Percentiles rank a stretch among this genome's conserved stretches.
These are phyloP conservation scores for Bassia scoparia DNA, from an alignment of 148 eudicot genomes.

Conservation along the genomic window DNA sequence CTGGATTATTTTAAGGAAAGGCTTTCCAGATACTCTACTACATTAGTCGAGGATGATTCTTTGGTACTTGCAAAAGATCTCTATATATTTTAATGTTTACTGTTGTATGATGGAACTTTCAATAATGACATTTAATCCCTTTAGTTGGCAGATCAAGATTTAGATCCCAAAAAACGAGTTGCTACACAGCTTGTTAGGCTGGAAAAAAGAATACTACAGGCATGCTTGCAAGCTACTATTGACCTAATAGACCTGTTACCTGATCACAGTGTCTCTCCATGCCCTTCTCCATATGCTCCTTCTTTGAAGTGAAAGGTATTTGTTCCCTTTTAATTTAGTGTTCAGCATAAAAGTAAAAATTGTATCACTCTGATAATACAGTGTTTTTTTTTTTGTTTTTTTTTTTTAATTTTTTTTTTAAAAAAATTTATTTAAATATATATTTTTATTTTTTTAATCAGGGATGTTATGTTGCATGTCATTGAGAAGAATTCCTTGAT, in stretches of 20 bases:
- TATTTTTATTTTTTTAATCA: too few species aligned
- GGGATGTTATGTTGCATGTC: too few species aligned
- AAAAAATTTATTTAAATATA: too few species aligned
- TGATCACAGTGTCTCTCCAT: slow-evolving; percentile 79
- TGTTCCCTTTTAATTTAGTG: slow-evolving; percentile 6
- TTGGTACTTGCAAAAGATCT: slow-evolving; percentile 46
- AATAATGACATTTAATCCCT: slow-evolving; percentile 20
- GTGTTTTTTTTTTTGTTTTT: too few species aligned
- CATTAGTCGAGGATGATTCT: slow-evolving; percentile 65
- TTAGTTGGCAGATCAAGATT: slow-evolving; percentile 63
- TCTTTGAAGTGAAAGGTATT: slow-evolving; percentile 53
- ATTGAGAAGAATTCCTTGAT: too few species aligned
- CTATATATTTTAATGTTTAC: background rate
- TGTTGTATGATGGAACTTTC: slow-evolving; percentile 12
- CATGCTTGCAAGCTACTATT: slow-evolving; percentile 65
- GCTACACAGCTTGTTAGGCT: slow-evolving; percentile 85
- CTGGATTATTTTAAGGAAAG: slow-evolving; percentile 61
- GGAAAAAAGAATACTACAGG: slow-evolving; percentile 85
- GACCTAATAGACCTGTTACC: slow-evolving; percentile 71
- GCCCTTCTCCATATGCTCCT: slow-evolving; percentile 95
- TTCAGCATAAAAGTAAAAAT: background rate
- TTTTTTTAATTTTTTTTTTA: background rate
- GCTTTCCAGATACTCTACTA: slow-evolving; percentile 73
- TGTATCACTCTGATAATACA: background rate
- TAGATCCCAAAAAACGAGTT: slow-evolving; percentile 82